Evolutionary conservation across 768 basidiomycete genomes (phyloP).

Genomic region (Pulveroboletus frians): DNA sequence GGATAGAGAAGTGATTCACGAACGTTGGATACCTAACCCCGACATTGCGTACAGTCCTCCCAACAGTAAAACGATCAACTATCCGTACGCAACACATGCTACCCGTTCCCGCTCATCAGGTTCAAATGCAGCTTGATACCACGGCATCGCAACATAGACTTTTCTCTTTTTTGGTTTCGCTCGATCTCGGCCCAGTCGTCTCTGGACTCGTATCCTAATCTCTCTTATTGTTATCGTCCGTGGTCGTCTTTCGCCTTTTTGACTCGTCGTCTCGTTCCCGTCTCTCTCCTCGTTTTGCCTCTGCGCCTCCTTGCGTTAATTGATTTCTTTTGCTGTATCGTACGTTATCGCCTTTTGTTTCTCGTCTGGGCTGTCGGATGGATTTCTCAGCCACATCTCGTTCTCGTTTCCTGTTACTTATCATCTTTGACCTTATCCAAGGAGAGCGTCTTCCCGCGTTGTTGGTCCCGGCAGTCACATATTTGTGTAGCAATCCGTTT

Average conservation of each 20-base stretch:
- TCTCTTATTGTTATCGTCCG: constrained; percentile 33
- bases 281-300: constrained; percentile 16
- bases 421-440: constrained; percentile 33
- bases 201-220: constrained; percentile 31
- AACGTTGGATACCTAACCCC: constrained; percentile 60
- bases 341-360: constrained; percentile 28
- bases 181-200: constrained; percentile 25
- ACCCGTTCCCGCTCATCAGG: constrained; percentile 29
- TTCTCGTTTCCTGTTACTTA: constrained; percentile 30
- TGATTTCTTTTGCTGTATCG: constrained; percentile 25
- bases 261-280: constrained; percentile 8
- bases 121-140: constrained; percentile 33
- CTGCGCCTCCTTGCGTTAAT: constrained; percentile 32
- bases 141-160: constrained; percentile 20
- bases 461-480: constrained; percentile 27
- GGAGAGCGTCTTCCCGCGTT: constrained; percentile 29
- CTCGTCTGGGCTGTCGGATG: constrained; percentile 27
- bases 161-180: constrained; percentile 15
- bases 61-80: constrained; percentile 27
- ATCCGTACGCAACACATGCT: constrained; percentile 23
- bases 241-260: constrained; percentile 13
- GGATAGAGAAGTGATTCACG: constrained; percentile 47
- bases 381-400: constrained; percentile 27
- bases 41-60: constrained; percentile 35
- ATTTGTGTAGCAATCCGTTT: constrained; percentile 35